Base-by-base conservation (phyloP, 257 asterid genomes). In the Solanum lycopersicoides region DNA sequence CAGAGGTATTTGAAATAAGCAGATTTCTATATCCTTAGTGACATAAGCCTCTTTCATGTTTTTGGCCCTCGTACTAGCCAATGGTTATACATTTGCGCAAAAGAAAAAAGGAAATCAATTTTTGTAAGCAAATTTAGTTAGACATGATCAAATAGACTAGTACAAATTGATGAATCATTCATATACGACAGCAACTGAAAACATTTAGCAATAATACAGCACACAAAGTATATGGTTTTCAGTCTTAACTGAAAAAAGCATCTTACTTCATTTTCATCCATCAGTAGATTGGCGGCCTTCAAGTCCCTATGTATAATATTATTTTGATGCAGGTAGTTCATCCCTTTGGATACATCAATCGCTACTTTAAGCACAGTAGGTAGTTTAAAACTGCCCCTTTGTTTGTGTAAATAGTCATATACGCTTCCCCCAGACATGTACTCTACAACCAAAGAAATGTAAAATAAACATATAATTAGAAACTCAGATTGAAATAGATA, bases 391-490 rank as follows among this genome's bases (percentile, higher is more conserved):
- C 95, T 91, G 86, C 98, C 99, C 96, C 85, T 97, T 89, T 94
- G 97, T 93, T 97, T 97, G 96, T 96, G 99, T 76, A 97, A 88
- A 87, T 92, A 96, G 91, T 97, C 99, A 76, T 97, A 97, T 16
- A 97, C 97, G 84, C 99, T 97, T 89, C 99, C 99, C 82, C 99
- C 99, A 79, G 96, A 91, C 99, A 97, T 97, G 90, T 87, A 97
- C 89, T 96, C 99, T 97, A 88, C 50, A 87, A 89, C 88, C 87
- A 89, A 63, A 84, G 74, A 85, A 68, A 71, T 69, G 75, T 83
- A 73, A 83, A 39, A 84, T 75, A 89, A 88, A 84, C 82, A 82
- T 32, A 45, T 18, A 75, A 25, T 45, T 84, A 63, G 86, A 47
- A 56, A 83, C 45, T 82, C 69, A 12, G 3, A 82, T 32, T 12